Evolutionary conservation across 2,329 filamentous ascomycete species (phyloP), one percentile per base, ranked within the genome.

Genomic region (Coniochaeta ligniaria): DNA sequence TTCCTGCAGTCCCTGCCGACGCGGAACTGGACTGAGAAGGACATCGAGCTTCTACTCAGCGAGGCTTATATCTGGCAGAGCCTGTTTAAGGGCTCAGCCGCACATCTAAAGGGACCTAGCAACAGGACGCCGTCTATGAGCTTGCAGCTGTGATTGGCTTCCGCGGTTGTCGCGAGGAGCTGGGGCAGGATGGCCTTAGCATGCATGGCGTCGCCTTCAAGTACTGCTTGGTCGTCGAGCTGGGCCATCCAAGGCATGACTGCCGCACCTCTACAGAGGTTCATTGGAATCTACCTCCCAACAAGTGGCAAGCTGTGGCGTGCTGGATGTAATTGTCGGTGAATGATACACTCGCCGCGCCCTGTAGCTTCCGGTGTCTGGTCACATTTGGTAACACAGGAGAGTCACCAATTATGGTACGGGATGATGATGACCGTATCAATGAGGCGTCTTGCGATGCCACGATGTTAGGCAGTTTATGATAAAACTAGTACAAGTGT

Each of bases 61-160:
- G 95, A 99, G 77, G 95, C 95, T 3, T 99, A 95, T 69, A 97
- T 99, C 65, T 99, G 95, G 96, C 93, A 99, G 78, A 96, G 91
- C 71, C 79, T 99, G 52, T 99, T 97, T 77, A 92, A 96, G 69
- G 94, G 94, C 57, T 96, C 92, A 11, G 89, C 92, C 60, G 96
- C 95, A 41, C 95, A 99, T 78, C 78, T 99, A 63, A 20, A 24
- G 28, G 54, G 54, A 17, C 47, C 47, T 22, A 31, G 11, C 22
- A 47, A 20, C 43, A 47, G 43, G 43, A 47, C 43, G 22, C 43
- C 43, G 6, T 47, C 43, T 20, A 47, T 24, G 43, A 47, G 43
- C 11, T 47, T 47, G 43, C 43, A 47, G 43, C 43, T 47, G 43
- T 47, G 43, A 47, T n/a, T 38, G 35, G 12, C 9, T 38, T 31